These are phyloP conservation scores for Tulasnella sp. DNA, from an alignment of 768 basidiomycete genomes.

Conservation along the genomic window DNA sequence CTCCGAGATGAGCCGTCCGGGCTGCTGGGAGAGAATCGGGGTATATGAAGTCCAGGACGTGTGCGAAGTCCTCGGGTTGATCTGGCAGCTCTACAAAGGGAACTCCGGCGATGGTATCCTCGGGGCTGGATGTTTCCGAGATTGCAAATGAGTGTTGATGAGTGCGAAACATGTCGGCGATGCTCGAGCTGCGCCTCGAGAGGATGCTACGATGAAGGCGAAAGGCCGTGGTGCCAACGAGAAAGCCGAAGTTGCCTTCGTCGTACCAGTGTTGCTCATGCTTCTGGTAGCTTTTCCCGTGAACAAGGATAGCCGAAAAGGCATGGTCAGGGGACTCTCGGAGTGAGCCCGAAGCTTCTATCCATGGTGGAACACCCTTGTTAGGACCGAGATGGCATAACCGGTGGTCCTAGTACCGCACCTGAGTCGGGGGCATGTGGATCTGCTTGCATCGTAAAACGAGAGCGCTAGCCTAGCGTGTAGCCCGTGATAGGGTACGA, in stretches of 20 bases:
- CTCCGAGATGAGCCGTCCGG: not conserved
- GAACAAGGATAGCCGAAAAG: not conserved
- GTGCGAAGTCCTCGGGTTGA: not conserved
- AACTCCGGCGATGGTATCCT: not conserved
- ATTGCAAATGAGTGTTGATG: not conserved
- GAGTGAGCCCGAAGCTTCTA: not conserved
- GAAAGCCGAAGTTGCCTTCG: slow-evolving; percentile 12
- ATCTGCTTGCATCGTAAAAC: not conserved
- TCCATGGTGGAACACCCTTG: not conserved
- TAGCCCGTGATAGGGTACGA: not conserved
- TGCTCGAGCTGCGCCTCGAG: not conserved
- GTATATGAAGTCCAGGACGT: slow-evolving; percentile 13
- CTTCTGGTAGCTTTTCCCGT: not conserved
- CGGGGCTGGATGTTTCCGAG: not conserved
- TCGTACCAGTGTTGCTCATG: slow-evolving; percentile 7
- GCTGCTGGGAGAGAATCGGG: not conserved
- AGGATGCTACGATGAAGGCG: slow-evolving; percentile 7
- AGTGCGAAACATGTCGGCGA: not conserved
- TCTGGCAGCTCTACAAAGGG: not conserved
- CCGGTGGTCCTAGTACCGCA: not conserved
- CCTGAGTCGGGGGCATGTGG: not conserved
- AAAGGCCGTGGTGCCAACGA: not conserved
- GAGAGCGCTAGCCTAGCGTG: no score
- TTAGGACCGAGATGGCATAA: not conserved
- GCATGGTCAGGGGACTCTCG: not conserved